Evolutionary conservation across 1,284 basidiomycete genomes (phyloP), one percentile per base, ranked within the genome.

Genomic region (Farysia itapuensis): DNA sequence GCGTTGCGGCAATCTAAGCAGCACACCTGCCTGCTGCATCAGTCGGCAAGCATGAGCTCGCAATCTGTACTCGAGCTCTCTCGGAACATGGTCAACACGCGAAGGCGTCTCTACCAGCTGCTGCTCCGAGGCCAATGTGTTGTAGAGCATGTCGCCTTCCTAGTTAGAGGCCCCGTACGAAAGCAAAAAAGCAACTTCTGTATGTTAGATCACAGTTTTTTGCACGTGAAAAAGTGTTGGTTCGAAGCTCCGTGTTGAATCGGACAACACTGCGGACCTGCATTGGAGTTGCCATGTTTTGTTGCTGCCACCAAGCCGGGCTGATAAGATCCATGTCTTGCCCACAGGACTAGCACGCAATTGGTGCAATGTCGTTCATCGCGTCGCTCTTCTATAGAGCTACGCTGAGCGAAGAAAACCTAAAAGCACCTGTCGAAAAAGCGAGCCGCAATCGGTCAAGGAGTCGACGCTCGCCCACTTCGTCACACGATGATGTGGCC

Each of bases 1-100:
- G 31, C 92, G 90, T 77, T 99, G 95, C 52, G 96, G 95, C 88
- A 94, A 86, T 72, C 86, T 85, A 45, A 97, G 81, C 37, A 97
- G 82, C 34, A 93, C 82, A 21, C 93, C 94, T 3, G 92, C 91
- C 78, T 96, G 87, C 70, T 96, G 91, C 23, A 98, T 93, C 46
- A 96, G 39, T 39, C 60, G 60, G 38, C 89, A 93, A 15, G 89
- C 90, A 71, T 86, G 90, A 1, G 86, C 85, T 35, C 92, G 81
- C 24, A 97, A 81, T 69, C 94, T 90, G 43, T 87, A 84, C 72
- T 97, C 94, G 9, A 96, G 78, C 14, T 87, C 84, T 16, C 75
- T 70, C 0, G 90, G 85, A 13, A 98, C 81, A 0, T 89, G 90
- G 80, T 97, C 92, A 40, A 83, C 81, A 19, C 80, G 72, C 0